Evolutionary conservation across 495 filamentous ascomycete genomes (phyloP), one percentile per base, ranked within the genome.

Genomic region (Baudoinia panamericana): DNA sequence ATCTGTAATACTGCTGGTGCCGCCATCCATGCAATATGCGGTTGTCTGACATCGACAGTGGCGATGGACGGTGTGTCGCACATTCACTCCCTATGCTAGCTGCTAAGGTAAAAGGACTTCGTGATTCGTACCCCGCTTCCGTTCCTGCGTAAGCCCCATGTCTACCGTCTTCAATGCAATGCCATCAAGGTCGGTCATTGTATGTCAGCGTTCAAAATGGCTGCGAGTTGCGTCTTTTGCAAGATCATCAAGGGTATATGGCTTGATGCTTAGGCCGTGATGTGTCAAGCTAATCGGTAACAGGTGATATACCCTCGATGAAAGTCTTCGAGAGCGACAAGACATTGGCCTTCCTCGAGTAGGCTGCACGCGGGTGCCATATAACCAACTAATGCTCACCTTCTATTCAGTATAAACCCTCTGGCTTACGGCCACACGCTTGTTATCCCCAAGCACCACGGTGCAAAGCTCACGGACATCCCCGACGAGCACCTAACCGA

Each of bases 391-490:
- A n/a, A n/a, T 27, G 7, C 25, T 27, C n/a, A 27, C 25, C 25
- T 7, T n/a, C n/a, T 87, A 96, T 36, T 50, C 58, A 18, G 60
- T 60, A 55, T 24, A 39, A 45, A 39, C 36, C 28, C 26, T 2
- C 30, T 37, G n/a, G 26, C 18, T 29, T 38, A 43, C 36, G 33
- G n/a, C 37, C 21, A 35, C 93, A 16, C 44, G 87, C 84, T 97
- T 57, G 78, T 99, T 29, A 93, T 99, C 56, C 90, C 90, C 43
- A 99, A 96, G 68, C 71, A 71, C 66, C 90, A 99, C 67, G 88
- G 90, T 62, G 80, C 70, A 36, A 94, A 93, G 63, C 72, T 99
- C 11, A 76, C 78, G 42, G 85, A 96, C 58, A 82, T 99, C 42
- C 92, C 92, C 23, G 92, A 96, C 56, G 87, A 93, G 27, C 65